Evolutionary conservation across 1,139 yeast genomes (phyloP).

Genomic region (Pichia kudriavzevii): DNA sequence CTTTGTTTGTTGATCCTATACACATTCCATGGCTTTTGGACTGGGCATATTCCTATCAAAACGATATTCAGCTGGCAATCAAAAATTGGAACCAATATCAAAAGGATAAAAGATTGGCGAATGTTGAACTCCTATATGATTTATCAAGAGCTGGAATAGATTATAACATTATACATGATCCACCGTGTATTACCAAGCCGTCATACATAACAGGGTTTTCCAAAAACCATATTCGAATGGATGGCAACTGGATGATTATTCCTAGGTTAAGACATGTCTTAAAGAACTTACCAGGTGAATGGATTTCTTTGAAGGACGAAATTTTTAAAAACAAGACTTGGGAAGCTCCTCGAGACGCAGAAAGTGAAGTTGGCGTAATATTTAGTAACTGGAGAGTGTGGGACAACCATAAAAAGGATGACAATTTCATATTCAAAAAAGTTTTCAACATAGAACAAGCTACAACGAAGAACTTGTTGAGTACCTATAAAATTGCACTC

Average conservation of each 20-base stretch:
- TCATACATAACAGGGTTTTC: constrained; percentile 65
- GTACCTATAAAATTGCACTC: constrained; percentile 10
- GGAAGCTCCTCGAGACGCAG: constrained; percentile 46
- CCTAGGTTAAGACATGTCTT: constrained; percentile 71
- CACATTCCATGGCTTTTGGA: constrained; percentile 34
- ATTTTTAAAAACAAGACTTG: constrained; percentile 25
- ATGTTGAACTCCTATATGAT: constrained; percentile 42
- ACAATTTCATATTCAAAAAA: constrained; percentile 44
- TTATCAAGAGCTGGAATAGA: constrained; percentile 57
- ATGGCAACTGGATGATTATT: constrained; percentile 82
- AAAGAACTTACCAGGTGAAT: constrained; percentile 48
- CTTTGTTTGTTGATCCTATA: constrained; percentile 21
- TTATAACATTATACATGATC: constrained; percentile 67
- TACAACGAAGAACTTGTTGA: background rate
- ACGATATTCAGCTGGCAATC: constrained; percentile 14
- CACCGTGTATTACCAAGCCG: constrained; percentile 84
- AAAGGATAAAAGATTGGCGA: constrained; percentile 21
- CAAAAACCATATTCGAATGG: constrained; percentile 67
- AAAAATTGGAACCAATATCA: constrained; percentile 8
- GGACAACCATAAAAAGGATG: constrained; percentile 62
- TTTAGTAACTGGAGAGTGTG: constrained; percentile 86
- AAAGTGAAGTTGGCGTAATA: constrained; percentile 44
- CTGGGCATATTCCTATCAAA: constrained; percentile 21
- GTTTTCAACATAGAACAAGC: constrained; percentile 29
- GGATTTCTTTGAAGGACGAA: constrained; percentile 33